Base-by-base conservation (phyloP, 768 basidiomycete genomes). In the Mrakia hoshinonis region DNA sequence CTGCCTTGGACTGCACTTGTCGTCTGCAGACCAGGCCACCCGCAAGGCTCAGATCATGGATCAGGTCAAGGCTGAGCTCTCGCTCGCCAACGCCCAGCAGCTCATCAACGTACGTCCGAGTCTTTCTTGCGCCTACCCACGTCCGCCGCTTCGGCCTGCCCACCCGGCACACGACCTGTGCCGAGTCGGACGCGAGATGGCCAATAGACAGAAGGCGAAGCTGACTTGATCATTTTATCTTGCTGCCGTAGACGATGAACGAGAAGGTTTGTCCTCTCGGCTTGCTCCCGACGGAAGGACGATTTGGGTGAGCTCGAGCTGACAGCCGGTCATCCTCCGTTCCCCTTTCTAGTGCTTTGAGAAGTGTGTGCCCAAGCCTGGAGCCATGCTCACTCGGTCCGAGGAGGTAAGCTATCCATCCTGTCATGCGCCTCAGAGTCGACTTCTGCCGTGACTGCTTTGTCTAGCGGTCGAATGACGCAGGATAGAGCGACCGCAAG, bases 311-410 rank as follows among this genome's bases (percentile, higher is more conserved):
- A 43, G 36, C 62, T 68, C 52, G 11, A 46, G 34, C 55, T 51
- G 34, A 49, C 38, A 11, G 24, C 24, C 24, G 34, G 36, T 29
- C n/a, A 36, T 39, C 46, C 39, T 39, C 4, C 29, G 34, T 26
- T 26, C 15, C 36, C 34, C 31, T 39, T 48, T 13, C 18, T 48
- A 73, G 72, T 92, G 90, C 79, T 92, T 83, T 79, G 77, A 82
- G 64, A 89, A 89, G 76, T 92, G 91, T 74, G 81, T 92, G 47
- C 83, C 86, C 10, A 92, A 90, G 75, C 91, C 91, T 0, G 85
- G 86, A 13, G 81, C 83, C 5, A 86, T 88, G 1, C 80, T 91
- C 72, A 86, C 87, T 7, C 81, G 83, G 74, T 85, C 87, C 2
- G 90, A 91, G 76, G 85, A 91, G 86, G 90, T 88, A 64, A 62